A percentile compares a stretch with the other conserved stretches of the same genome.
Evolutionary conservation across 768 basidiomycete genomes (phyloP).

Genomic region (Cystoderma amianthinum): DNA sequence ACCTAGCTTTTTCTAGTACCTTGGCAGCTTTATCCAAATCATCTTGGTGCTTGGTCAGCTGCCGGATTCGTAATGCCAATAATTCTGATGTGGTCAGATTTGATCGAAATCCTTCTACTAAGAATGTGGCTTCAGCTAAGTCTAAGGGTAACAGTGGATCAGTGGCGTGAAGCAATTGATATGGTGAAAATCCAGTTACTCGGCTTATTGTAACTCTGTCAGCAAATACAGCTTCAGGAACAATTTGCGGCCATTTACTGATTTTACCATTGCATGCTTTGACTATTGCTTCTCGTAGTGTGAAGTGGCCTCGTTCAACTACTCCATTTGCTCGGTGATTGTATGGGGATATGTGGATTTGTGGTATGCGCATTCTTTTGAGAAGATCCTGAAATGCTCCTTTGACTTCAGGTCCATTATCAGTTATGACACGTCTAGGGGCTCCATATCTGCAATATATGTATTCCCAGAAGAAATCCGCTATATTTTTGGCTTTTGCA

Average conservation of each 20-base stretch:
- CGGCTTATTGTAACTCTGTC: slow-evolving; percentile 12
- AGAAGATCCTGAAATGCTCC: not conserved
- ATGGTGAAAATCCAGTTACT: slow-evolving; percentile 14
- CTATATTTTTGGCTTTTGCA: slow-evolving; percentile 7
- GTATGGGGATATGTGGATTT: slow-evolving; percentile 23
- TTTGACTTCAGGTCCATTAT: slow-evolving; percentile 17
- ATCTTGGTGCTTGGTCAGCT: not conserved
- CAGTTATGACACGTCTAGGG: slow-evolving; percentile 13
- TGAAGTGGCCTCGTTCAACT: slow-evolving; percentile 24
- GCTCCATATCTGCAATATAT: slow-evolving; percentile 17
- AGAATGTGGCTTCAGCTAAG: not conserved
- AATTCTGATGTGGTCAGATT: not conserved
- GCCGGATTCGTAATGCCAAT: not conserved
- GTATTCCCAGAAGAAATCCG: slow-evolving; percentile 12
- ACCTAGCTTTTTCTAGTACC: not conserved
- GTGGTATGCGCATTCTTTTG: slow-evolving; percentile 10
- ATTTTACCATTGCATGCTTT: slow-evolving; percentile 12
- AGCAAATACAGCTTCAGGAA: slow-evolving; percentile 14
- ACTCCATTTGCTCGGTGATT: slow-evolving; percentile 28
- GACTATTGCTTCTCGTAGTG: slow-evolving; percentile 21
- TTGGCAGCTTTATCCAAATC: not conserved
- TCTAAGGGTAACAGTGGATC: not conserved
- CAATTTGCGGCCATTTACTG: slow-evolving; percentile 12
- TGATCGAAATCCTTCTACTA: not conserved
- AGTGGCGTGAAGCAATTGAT: not conserved